Base-by-base conservation (phyloP, 257 asterid species). In the Henckelia pumila region DNA sequence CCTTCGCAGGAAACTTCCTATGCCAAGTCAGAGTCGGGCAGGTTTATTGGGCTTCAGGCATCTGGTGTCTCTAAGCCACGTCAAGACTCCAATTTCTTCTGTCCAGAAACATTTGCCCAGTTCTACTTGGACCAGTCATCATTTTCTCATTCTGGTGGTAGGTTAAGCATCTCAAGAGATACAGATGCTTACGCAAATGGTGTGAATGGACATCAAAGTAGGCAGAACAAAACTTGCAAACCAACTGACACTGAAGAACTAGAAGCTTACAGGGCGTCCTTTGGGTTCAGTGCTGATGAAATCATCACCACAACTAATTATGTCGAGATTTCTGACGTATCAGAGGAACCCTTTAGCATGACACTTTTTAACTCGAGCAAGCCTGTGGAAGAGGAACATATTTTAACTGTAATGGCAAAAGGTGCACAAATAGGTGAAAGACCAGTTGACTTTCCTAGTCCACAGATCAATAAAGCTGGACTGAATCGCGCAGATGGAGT, bases 221-320 rank as follows among this genome's bases (percentile, higher is more conserved):
- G 92, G 82, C 98, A 84, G 85, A 87, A 33, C 77, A 94, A 79
- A 72, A 56, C 81, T 50, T 73, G 71, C 74, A 94, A 87, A 74
- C 87, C 83, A 74, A 86, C 83, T n/a, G 99, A 94, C 70, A 87
- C 78, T 14, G 99, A 94, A 75, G 99, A 94, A 74, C 77, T 85
- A 9, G 98, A 94, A 79, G 99, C 99, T 56, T 94, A 94, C 75
- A 75, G 99, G 79, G 98, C 99, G 10, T 94, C 99, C 30, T 94
- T 94, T 67, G 99, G 98, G 73, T 94, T 94, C 81, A 94, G 99
- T 78, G 99, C 99, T 6, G 99, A 94, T 83, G 99, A 94, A 64
- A 85, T 94, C 67, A 79, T 91, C 69, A 87, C 87, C 17, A 89
- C 96, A 61, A 53, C 86, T 62, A 88, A 87, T 69, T 94, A 94